Evolutionary conservation across 23 red algal genomes (phyloP).

Genomic region (Gracilaria gracilis): DNA sequence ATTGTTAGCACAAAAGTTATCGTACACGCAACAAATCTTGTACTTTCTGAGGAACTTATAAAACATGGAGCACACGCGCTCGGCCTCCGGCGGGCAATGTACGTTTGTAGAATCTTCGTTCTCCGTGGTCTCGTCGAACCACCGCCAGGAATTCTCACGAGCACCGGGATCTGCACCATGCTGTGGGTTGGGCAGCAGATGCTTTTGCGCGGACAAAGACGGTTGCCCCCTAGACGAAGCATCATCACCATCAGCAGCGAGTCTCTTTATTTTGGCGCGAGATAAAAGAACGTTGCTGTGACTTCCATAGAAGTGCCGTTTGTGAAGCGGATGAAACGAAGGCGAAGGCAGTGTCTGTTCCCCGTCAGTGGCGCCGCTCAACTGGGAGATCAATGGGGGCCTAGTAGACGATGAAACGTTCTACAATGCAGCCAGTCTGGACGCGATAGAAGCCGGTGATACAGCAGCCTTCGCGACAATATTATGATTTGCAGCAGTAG

Average conservation of each 20-base stretch:
- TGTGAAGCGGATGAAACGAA: not conserved
- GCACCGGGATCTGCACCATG: slow-evolving; percentile 60
- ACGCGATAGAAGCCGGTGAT: not conserved
- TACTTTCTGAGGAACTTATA: slow-evolving; percentile 80
- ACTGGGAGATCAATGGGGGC: not conserved
- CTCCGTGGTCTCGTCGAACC: slow-evolving; percentile 82
- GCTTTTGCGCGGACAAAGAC: not conserved
- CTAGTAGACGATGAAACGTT: not conserved
- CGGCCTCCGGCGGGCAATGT: slow-evolving; percentile 43
- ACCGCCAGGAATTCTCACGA: slow-evolving; percentile 77
- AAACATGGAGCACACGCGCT: slow-evolving; percentile 69
- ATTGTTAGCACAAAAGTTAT: slow-evolving; percentile 65
- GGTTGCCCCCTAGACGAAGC: not conserved
- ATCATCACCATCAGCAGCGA: not conserved
- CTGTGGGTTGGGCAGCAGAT: not conserved
- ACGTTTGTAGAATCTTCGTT: slow-evolving; percentile 34
- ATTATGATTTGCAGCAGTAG: not conserved
- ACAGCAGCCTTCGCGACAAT: slow-evolving; percentile 21
- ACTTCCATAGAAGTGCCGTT: not conserved
- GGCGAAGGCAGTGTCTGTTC: not conserved
- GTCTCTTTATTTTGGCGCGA: not conserved
- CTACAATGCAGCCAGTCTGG: not conserved
- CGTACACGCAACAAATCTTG: slow-evolving; percentile 69
- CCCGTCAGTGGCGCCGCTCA: not conserved
- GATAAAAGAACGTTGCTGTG: not conserved